A percentile compares a stretch with the other conserved stretches of the same genome.
phyloP scores from a whole-genome alignment of 768 basidiomycete genomes.

The Neoboletus magnificus region DNA sequence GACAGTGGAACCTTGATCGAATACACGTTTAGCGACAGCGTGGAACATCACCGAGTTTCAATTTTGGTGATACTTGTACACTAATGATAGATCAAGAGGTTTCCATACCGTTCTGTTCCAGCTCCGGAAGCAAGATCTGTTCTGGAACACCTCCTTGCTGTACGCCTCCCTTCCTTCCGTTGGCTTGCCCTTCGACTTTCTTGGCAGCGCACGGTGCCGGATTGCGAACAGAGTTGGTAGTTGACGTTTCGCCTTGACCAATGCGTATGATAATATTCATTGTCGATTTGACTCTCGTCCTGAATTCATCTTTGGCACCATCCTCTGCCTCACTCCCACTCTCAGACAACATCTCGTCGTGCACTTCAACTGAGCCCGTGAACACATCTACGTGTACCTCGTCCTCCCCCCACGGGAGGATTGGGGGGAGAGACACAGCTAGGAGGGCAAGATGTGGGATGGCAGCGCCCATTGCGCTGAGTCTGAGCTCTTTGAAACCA shows the following conservation, averaged over 20 bases:
- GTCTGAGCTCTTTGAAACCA: constrained; percentile 73
- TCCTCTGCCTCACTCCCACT: constrained; percentile 51
- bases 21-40: not conserved
- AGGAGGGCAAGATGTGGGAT: constrained; percentile 78
- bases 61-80: not conserved
- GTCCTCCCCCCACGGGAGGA: constrained; percentile 61
- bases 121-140: constrained; percentile 39
- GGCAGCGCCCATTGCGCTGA: constrained; percentile 86
- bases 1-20: not conserved
- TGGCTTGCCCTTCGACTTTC: constrained; percentile 6
- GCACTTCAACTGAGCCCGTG: constrained; percentile 70
- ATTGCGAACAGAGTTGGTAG: constrained; percentile 12
- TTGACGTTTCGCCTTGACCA: constrained; percentile 51
- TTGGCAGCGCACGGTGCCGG: not conserved
- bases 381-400: constrained; percentile 61
- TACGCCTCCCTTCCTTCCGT: constrained; percentile 6
- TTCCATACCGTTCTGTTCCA: constrained; percentile 44
- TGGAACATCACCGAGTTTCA: not conserved
- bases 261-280: constrained; percentile 59
- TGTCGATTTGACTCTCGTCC: constrained; percentile 68
- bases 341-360: constrained; percentile 64
- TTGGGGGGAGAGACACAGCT: constrained; percentile 63
- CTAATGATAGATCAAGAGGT: constrained; percentile 8
- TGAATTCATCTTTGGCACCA: constrained; percentile 52
- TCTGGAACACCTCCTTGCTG: constrained; percentile 7